Evolutionary conservation across 2,329 filamentous ascomycete genomes (phyloP).

Genomic region (Beauveria sp.): DNA sequence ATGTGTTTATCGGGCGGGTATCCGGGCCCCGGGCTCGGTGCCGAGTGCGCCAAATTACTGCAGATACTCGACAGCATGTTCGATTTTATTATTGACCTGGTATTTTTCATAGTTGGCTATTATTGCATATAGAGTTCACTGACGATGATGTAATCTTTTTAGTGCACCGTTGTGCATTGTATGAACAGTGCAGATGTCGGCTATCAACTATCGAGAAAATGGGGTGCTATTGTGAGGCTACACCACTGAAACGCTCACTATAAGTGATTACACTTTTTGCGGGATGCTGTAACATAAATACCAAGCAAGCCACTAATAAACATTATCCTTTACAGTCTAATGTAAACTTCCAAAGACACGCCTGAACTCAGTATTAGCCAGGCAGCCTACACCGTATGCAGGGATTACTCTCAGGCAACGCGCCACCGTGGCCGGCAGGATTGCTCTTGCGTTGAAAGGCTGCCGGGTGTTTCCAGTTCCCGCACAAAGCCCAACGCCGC

Average conservation of each 20-base stretch:
- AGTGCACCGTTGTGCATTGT: not conserved
- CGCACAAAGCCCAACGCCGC: not conserved
- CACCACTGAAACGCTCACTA: too few species aligned
- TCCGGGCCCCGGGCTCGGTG: not conserved
- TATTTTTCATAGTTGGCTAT: too few species aligned
- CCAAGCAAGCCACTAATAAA: not conserved
- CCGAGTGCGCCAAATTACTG: not conserved
- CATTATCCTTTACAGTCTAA: not conserved
- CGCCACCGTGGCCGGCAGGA: not conserved
- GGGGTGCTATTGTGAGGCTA: too few species aligned
- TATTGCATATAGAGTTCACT: too few species aligned
- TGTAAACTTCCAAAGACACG: not conserved
- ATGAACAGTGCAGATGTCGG: not conserved
- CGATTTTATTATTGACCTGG: not conserved
- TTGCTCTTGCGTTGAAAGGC: not conserved
- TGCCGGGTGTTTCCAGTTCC: not conserved
- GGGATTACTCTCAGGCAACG: not conserved
- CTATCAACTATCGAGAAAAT: too few species aligned
- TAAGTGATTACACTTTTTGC: too few species aligned
- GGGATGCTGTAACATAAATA: too few species aligned
- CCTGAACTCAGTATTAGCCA: not conserved
- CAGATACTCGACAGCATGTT: not conserved
- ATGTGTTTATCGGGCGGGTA: not conserved
- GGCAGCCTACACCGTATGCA: not conserved
- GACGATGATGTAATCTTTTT: not conserved